Percentiles rank a stretch among this genome's conserved stretches.
Evolutionary conservation across 2,329 filamentous ascomycete species (phyloP).

Genomic region (Fusarium zealandicum): DNA sequence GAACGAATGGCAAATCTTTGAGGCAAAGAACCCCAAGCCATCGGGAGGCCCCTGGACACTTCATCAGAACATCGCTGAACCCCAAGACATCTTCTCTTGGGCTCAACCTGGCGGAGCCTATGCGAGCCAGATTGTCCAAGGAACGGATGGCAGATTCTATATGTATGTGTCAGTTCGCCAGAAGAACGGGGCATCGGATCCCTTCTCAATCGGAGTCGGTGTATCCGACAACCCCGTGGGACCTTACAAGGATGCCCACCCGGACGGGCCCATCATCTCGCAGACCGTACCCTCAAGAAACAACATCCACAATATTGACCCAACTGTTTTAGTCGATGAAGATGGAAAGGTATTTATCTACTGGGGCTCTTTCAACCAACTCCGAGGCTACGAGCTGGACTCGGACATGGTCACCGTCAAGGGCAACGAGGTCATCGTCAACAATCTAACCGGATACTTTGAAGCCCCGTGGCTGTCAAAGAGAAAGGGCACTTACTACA

Average conservation of each 20-base stretch:
- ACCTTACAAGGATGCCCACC: constrained; percentile 47
- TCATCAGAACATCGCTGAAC: constrained; percentile 42
- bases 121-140: constrained; percentile 47
- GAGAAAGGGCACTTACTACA: constrained; percentile 47
- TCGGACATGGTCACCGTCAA: constrained; percentile 49
- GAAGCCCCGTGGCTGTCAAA: constrained; percentile 51
- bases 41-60: constrained; percentile 46
- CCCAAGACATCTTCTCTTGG: constrained; percentile 47
- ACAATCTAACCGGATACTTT: constrained; percentile 45
- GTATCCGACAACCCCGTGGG: constrained; percentile 46
- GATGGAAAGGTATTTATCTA: constrained; percentile 48
- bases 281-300: constrained; percentile 45
- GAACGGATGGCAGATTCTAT: constrained; percentile 47
- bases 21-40: constrained; percentile 40
- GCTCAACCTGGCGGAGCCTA: constrained; percentile 45
- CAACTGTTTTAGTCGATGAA: constrained; percentile 48
- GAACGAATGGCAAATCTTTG: constrained; percentile 49
- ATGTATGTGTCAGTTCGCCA: constrained; percentile 48
- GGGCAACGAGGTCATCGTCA: constrained; percentile 33
- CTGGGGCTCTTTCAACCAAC: constrained; percentile 49
- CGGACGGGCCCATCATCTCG: constrained; percentile 47
- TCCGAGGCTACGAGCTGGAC: constrained; percentile 45
- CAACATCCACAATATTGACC: constrained; percentile 51
- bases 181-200: constrained; percentile 39
- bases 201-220: constrained; percentile 50